phyloP scores from a whole-genome alignment of 2,329 filamentous ascomycete genomes.

The Aspergillus flavus region DNA sequence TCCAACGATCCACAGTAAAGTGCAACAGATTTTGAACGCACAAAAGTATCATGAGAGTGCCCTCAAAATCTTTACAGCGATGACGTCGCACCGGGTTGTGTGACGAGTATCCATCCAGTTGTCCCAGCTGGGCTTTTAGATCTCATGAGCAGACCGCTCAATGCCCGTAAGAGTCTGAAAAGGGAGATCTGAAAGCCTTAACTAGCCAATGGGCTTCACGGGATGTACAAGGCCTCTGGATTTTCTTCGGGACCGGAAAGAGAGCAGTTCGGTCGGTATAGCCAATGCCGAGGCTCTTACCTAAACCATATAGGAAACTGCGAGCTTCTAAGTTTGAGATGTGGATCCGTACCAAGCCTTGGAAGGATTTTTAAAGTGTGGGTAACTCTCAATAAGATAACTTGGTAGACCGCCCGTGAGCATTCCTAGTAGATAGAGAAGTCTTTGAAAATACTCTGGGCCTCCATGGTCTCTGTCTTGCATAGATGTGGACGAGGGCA shows the following conservation, averaged over 20 bases:
- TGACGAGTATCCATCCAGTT: neutral
- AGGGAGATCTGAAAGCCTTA: neutral
- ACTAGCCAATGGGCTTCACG: neutral
- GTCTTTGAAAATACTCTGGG: neutral
- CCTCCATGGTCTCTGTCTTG: neutral
- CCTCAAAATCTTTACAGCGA: no score
- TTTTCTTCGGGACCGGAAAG: constrained; percentile 1
- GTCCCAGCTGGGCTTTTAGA: neutral
- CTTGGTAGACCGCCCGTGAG: no score
- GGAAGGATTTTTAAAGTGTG: neutral
- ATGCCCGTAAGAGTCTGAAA: neutral
- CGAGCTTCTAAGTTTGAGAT: neutral
- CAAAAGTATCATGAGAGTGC: neutral
- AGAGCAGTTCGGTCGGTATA: neutral
- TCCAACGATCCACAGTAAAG: neutral
- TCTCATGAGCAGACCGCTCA: neutral
- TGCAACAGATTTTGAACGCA: neutral
- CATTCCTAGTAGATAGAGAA: neutral
- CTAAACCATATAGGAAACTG: neutral
- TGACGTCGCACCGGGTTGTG: neutral
- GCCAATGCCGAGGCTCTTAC: neutral
- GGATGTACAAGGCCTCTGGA: neutral
- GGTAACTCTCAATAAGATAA: neutral
- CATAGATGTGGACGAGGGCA: neutral
- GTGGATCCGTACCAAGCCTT: constrained; percentile 2